These are phyloP conservation scores for Endocarpon pusillum DNA, from an alignment of 495 filamentous ascomycete species.

Conservation along the genomic window DNA sequence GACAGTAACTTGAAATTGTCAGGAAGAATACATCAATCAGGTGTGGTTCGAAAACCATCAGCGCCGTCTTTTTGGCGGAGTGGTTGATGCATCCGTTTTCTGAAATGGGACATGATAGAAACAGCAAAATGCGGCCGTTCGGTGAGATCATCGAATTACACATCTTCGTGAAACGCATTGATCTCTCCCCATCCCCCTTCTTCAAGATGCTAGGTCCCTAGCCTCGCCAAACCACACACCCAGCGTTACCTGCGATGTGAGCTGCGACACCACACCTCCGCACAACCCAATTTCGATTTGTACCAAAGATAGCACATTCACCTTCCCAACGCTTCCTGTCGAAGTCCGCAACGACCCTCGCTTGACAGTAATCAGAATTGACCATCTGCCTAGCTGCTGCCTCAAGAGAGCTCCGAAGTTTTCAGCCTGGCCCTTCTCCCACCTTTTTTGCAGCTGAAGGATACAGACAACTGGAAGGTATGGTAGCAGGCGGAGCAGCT, in stretches of 20 bases:
- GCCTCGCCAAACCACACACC: conserved; percentile 51
- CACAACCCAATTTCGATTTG: conserved; percentile 76
- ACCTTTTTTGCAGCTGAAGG: conserved; percentile 58
- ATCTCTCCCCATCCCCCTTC: conserved; percentile 58
- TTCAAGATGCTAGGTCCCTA: conserved; percentile 56
- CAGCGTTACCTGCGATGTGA: conserved; percentile 78
- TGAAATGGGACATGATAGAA: conserved; percentile 89
- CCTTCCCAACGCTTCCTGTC: conserved; percentile 62
- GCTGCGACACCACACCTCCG: conserved; percentile 58
- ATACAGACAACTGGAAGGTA: conserved; percentile 51
- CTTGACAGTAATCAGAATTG: conserved; percentile 68
- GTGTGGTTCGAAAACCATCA: no score
- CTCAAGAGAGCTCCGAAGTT: conserved; percentile 72
- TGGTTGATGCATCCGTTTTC: no score
- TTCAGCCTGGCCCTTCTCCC: conserved; percentile 71
- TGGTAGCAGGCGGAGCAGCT: conserved; percentile 74
- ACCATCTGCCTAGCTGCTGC: conserved; percentile 81
- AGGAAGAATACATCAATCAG: no score
- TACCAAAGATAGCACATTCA: conserved; percentile 62
- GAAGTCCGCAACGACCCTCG: conserved; percentile 31
- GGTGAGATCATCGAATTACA: conserved; percentile 58
- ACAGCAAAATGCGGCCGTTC: conserved; percentile 56
- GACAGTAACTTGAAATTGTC: no score
- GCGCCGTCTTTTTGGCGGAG: no score
- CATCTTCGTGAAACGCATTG: conserved; percentile 90